Percentiles rank a stretch among this genome's conserved stretches.
These are phyloP conservation scores for Beauveria sp. DNA, from an alignment of 2,329 filamentous ascomycete genomes.

Conservation along the genomic window DNA sequence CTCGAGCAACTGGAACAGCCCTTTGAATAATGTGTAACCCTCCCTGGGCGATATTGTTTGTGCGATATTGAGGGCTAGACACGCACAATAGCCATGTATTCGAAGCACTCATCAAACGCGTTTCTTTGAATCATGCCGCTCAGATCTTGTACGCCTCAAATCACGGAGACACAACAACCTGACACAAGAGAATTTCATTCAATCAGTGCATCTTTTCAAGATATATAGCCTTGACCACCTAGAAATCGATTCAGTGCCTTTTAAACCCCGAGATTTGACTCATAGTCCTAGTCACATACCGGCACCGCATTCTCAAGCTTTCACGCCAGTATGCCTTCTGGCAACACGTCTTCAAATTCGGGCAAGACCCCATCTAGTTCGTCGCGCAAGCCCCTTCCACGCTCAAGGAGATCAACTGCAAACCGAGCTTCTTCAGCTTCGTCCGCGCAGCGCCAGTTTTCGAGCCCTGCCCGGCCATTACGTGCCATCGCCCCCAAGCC, in stretches of 20 bases:
- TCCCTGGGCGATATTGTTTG: neutral
- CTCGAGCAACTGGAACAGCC: slow-evolving; percentile 22
- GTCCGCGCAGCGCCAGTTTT: neutral
- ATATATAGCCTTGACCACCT: neutral
- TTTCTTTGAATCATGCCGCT: neutral
- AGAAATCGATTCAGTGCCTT: neutral
- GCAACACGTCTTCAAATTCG: neutral
- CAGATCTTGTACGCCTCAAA: neutral
- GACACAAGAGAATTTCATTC: no score
- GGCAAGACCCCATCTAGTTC: neutral
- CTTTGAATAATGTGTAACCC: slow-evolving; percentile 20
- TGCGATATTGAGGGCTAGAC: neutral
- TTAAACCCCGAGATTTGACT: neutral
- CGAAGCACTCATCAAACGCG: neutral
- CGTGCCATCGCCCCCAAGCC: neutral
- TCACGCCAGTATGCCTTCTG: neutral
- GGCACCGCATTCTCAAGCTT: neutral
- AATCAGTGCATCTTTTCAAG: neutral
- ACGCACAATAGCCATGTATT: neutral
- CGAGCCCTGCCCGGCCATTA: neutral
- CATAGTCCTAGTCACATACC: neutral
- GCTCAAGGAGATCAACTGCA: neutral
- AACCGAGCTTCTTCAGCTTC: neutral
- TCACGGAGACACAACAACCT: neutral
- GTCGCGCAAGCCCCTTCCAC: neutral